These are phyloP conservation scores for Hypoxylon sp. DNA, from an alignment of 2,329 filamentous ascomycete genomes.

Conservation along the genomic window DNA sequence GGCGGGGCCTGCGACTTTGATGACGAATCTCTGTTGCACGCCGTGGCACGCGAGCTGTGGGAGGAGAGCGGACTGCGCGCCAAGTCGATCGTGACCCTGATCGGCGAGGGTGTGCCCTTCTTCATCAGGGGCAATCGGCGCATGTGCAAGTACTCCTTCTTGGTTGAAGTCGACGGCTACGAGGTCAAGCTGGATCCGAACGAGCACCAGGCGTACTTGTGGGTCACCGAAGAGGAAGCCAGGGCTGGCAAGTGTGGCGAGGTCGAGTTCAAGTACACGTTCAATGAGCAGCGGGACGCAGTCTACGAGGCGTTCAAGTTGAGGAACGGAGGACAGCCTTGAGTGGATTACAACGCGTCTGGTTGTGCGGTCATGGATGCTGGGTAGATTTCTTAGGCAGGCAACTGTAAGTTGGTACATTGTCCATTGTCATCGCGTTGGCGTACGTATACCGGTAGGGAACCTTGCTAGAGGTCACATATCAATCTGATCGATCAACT, in stretches of 20 bases:
- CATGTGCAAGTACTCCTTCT: conserved; percentile 50
- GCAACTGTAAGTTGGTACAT: conserved; percentile 7
- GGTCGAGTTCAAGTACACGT: conserved; percentile 47
- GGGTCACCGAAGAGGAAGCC: conserved; percentile 52
- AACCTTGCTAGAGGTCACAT: conserved; percentile 2
- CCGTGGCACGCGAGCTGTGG: conserved; percentile 56
- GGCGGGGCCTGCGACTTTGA: conserved; percentile 56
- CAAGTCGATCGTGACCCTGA: conserved; percentile 34
- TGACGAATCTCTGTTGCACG: conserved; percentile 56
- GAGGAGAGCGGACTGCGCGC: conserved; percentile 57
- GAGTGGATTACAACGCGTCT: conserved; percentile 3
- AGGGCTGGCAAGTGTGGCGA: conserved; percentile 43
- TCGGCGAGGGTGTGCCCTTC: conserved; percentile 44
- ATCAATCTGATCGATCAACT: conserved; percentile 9
- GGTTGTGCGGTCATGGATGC: neutral
- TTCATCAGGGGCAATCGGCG: conserved; percentile 35
- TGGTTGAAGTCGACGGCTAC: conserved; percentile 45
- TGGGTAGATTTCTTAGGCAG: conserved; percentile 9
- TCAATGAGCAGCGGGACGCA: conserved; percentile 38
- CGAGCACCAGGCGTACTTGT: conserved; percentile 52
- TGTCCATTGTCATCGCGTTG: conserved; percentile 1
- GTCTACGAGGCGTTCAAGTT: conserved; percentile 46
- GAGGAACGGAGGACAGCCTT: conserved; percentile 25
- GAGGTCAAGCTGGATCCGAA: conserved; percentile 51
- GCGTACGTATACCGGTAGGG: conserved; percentile 12